Base-by-base conservation (phyloP, 2,329 filamentous ascomycete species). In the Colletotrichum sublineola region DNA sequence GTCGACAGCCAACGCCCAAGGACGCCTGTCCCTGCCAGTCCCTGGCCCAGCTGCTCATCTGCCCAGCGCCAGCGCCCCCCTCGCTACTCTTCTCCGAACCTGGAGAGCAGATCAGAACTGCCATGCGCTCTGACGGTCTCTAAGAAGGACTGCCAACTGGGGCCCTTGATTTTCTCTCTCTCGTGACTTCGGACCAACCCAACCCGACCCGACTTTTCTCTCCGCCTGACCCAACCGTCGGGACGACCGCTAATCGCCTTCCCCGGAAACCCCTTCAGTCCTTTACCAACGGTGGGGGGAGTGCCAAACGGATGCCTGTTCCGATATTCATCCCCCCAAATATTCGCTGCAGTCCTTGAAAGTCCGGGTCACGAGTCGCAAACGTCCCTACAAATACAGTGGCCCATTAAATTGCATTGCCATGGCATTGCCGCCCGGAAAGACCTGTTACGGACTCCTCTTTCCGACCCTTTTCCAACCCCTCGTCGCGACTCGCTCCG, bases 231-330 rank as follows among this genome's bases (percentile, higher is more conserved):
- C 68, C 38, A 38, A 58, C 64, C 68, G 58, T 71, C 68, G 68
- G 68, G 50, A 68, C 68, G 64, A 68, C 68, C 70, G 66, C 70
- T 62, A 68, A 73, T 68, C 56, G 67, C 56, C 63, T 67, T 5
- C 71, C 62, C 57, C 56, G 56, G 58, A 67, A 71, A 40, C 44
- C 29, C 33, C 50, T 20, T 57, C n/a, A 36, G 58, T 44, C 14
- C n/a, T 29, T 46, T 31, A 48, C 20, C 29, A 14, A 42, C 65
- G 31, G 42, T 20, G 42, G 40, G 42, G 50, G 67, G 64, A 24
- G 24, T 24, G 24, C 33, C 48, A 63, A 63, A 65, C 68, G 58
- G 63, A 73, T 60, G 42, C 61, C 60, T 63, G 50, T 66, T 38
- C 67, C 68, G 68, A 42, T 38, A 29, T 42, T 53, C 48, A 61